phyloP scores from a whole-genome alignment of 208 protist genomes.

The Crithidia brevicula region DNA sequence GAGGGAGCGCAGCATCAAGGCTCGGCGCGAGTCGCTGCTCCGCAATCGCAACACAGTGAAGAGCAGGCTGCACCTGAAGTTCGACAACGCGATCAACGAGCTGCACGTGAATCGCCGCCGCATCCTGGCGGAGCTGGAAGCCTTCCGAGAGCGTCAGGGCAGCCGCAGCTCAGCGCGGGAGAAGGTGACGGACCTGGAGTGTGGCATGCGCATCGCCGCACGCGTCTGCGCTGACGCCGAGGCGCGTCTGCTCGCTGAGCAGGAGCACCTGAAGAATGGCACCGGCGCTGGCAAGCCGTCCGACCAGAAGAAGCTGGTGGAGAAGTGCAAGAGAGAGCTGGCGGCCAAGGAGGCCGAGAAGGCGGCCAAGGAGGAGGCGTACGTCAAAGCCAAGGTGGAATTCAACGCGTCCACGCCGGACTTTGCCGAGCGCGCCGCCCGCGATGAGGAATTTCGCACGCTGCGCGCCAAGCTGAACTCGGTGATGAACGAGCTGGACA shows the following conservation, averaged over 20 bases:
- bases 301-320: slow-evolving; percentile 24
- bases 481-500: slow-evolving; percentile 19
- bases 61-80: slow-evolving; percentile 16
- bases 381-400: not conserved
- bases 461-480: slow-evolving; percentile 26
- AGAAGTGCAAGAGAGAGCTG: slow-evolving; percentile 13
- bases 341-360: slow-evolving; percentile 3
- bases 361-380: slow-evolving; percentile 5
- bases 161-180: slow-evolving; percentile 20
- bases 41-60: slow-evolving; percentile 7
- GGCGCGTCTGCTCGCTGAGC: slow-evolving; percentile 14
- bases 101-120: slow-evolving; percentile 35
- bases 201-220: not conserved
- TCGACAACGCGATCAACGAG: slow-evolving; percentile 21
- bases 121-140: slow-evolving; percentile 30
- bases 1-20: slow-evolving; percentile 16
- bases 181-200: slow-evolving; percentile 11
- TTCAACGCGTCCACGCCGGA: slow-evolving; percentile 8
- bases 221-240: slow-evolving; percentile 19
- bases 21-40: slow-evolving; percentile 11
- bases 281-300: slow-evolving; percentile 1
- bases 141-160: slow-evolving; percentile 10
- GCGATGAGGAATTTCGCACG: slow-evolving; percentile 23
- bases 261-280: slow-evolving; percentile 24
- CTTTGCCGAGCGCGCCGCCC: slow-evolving; percentile 6